phyloP scores from a whole-genome alignment of 306 rosid genomes.

The Astragalus membranaceus region DNA sequence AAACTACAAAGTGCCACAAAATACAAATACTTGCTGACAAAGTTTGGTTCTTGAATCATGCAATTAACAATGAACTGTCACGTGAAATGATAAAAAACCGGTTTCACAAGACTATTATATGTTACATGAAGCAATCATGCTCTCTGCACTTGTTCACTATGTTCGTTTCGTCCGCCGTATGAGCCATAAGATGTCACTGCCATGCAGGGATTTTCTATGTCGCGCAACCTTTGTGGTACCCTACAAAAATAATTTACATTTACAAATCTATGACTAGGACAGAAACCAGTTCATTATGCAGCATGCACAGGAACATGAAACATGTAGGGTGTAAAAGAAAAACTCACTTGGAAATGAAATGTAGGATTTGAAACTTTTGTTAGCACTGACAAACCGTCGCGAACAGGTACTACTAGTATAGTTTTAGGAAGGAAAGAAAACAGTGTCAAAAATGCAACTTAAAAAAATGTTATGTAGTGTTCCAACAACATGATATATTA shows the following conservation, averaged over 20 bases:
- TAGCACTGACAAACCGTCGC: slow-evolving; percentile 44
- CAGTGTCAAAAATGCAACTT: background rate
- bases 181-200: slow-evolving; percentile 54
- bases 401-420: slow-evolving; percentile 40
- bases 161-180: slow-evolving; percentile 46
- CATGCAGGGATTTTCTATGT: slow-evolving; percentile 49
- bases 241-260: slow-evolving; percentile 34
- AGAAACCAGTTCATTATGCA: slow-evolving; percentile 9
- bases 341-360: slow-evolving; percentile 71
- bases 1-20: background rate
- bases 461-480: background rate
- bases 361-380: slow-evolving; percentile 53
- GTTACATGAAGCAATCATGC: background rate
- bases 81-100: background rate
- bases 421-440: slow-evolving; percentile 12
- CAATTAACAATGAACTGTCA: background rate
- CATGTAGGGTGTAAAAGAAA: background rate
- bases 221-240: slow-evolving; percentile 37
- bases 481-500: slow-evolving; percentile 13
- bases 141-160: background rate
- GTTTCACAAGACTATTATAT: background rate
- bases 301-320: background rate
- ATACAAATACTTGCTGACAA: background rate
- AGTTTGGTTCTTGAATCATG: background rate
- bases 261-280: background rate